Evolutionary conservation across 192 early-diverging fungal species (phyloP).

Genomic region (Gonapodya prolifera): DNA sequence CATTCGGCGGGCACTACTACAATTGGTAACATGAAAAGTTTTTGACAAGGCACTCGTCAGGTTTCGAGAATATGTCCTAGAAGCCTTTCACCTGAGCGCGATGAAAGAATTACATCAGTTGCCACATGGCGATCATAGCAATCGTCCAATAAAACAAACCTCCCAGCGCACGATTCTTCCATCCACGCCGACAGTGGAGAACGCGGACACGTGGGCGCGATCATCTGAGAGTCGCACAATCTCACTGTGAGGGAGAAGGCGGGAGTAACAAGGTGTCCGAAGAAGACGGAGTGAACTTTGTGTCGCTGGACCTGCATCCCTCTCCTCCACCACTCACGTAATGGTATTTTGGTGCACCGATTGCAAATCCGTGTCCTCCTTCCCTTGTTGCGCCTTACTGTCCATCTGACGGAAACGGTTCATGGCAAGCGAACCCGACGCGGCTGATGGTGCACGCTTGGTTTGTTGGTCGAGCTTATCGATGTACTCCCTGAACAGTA

Average conservation of each 20-base stretch:
- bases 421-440: constrained; percentile 53
- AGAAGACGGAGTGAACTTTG: constrained; percentile 5
- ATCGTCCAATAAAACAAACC: too few relatives aligned
- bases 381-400: constrained; percentile 51
- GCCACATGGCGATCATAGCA: too few relatives aligned
- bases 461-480: constrained; percentile 70
- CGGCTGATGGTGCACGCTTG: constrained; percentile 29
- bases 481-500: constrained; percentile 24
- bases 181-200: constrained; percentile 69
- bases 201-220: constrained; percentile 37
- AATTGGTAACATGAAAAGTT: too few relatives aligned
- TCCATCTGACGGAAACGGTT: constrained; percentile 90
- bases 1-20: too few relatives aligned
- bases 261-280: background rate
- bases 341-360: constrained; percentile 97
- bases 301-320: too few relatives aligned
- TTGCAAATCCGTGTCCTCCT: constrained; percentile 50
- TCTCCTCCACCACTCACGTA: constrained; percentile 50
- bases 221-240: constrained; percentile 32
- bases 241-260: constrained; percentile 30
- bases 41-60: too few relatives aligned
- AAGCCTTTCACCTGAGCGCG: too few relatives aligned
- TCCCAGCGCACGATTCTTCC: constrained; percentile 76
- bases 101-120: too few relatives aligned
- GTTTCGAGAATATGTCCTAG: too few relatives aligned